Base-by-base conservation (phyloP, 1,284 basidiomycete genomes). In the Clitocybe nebularis region DNA sequence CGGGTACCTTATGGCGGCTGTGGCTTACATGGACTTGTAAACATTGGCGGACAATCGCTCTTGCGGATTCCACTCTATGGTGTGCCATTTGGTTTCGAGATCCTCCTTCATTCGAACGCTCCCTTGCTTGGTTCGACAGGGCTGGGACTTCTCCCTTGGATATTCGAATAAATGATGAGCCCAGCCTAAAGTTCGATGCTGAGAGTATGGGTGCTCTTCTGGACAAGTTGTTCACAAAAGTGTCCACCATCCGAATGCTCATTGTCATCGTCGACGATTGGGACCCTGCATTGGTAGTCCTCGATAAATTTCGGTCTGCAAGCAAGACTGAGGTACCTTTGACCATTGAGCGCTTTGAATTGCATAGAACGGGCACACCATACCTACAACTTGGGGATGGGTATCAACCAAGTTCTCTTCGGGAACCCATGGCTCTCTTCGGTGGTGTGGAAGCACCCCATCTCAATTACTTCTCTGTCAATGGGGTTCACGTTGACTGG, bases 401-500 rank as follows among this genome's bases (percentile, higher is more conserved):
- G 20, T 66, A 60, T 52, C 48, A 64, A 36, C 62, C 57, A 7
- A 49, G 56, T 42, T 59, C 59, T 57, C 53, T 63, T 48, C 35
- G 49, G 52, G 23, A 63, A 50, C 58, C 64, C 22, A 56, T 71
- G 34, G 49, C 66, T 7, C 61, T 81, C 36, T 75, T 77, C 49
- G 74, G 70, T 29, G 78, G 75, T 10, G 59, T 57, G 6, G 50
- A 22, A 2, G 54, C 71, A 0, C 68, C 65, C 6, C 57, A 56
- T 8, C 58, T 85, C 8, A 59, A 60, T 20, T 68, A 72, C 49
- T 53, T 84, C 36, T 66, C 69, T 30, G 53, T 83, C 22, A 74
- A 76, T 41, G 79, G 79, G 4, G 58, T 84, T 14, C 65, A 74
- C 46, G 58, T 82, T 43, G 69, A 83, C 55, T 84, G 80, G 74